These are phyloP conservation scores for Diutina siamensis DNA, from an alignment of 1,139 yeast species.

Conservation along the genomic window DNA sequence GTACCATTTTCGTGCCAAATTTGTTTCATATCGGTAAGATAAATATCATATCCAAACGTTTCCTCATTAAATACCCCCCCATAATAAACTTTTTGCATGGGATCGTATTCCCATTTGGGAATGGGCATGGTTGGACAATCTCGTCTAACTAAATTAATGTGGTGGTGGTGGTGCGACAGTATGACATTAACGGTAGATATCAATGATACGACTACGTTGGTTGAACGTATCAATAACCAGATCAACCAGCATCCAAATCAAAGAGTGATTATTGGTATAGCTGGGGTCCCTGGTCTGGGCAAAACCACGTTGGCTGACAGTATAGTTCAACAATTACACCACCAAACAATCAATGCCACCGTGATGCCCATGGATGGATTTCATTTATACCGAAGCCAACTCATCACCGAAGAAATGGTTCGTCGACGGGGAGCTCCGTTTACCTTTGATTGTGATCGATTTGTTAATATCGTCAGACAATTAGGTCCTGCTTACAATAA, in stretches of 20 bases:
- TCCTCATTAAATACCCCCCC: background rate
- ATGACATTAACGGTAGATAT: background rate
- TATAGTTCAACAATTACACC: constrained; percentile 13
- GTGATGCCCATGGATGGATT: constrained; percentile 65
- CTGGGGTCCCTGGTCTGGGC: constrained; percentile 80
- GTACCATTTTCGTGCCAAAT: constrained; percentile 15
- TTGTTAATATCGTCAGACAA: constrained; percentile 16
- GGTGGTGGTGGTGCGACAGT: background rate
- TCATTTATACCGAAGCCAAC: constrained; percentile 48
- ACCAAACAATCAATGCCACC: constrained; percentile 12
- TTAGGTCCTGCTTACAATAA: background rate
- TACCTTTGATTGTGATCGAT: constrained; percentile 57
- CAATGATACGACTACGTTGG: background rate
- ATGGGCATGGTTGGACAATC: background rate
- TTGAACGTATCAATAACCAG: background rate
- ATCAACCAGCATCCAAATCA: background rate
- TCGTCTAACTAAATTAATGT: background rate
- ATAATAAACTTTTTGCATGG: background rate
- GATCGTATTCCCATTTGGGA: background rate
- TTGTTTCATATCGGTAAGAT: constrained; percentile 17
- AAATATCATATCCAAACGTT: constrained; percentile 14
- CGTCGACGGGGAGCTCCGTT: constrained; percentile 72
- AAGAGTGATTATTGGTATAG: constrained; percentile 31
- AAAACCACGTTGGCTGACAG: constrained; percentile 53
- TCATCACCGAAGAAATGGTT: constrained; percentile 45